Percentiles rank a stretch among this genome's conserved stretches.
Evolutionary conservation across 1,139 yeast species (phyloP).

Genomic region (Saccharomycopsis phalli): DNA sequence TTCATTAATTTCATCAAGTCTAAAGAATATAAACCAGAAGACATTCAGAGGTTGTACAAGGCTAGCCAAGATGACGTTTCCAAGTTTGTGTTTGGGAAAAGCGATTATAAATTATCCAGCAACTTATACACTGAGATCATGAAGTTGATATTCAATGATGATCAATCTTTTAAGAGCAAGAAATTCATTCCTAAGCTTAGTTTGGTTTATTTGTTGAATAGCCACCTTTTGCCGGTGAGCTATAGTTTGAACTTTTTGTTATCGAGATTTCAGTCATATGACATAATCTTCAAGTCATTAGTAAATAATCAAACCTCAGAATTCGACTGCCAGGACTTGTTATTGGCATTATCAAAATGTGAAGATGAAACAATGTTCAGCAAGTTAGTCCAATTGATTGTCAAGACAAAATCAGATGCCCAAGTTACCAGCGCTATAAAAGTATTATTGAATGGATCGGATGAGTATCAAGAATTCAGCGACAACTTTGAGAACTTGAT

Average conservation of each 20-base stretch:
- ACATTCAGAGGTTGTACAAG: constrained; percentile 6
- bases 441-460: constrained; percentile 8
- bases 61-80: constrained; percentile 1
- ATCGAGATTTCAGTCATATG: constrained; percentile 9
- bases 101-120: constrained; percentile 11
- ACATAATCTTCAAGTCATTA: constrained; percentile 9
- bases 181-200: constrained; percentile 15
- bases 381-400: constrained; percentile 8
- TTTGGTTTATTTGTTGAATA: constrained; percentile 11
- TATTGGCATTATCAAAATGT: constrained; percentile 11
- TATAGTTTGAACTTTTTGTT: constrained; percentile 10
- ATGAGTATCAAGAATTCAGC: constrained; percentile 7
- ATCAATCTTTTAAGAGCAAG: not conserved
- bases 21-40: constrained; percentile 5
- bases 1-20: constrained; percentile 14
- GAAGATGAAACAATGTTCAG: constrained; percentile 8
- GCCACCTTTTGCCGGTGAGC: constrained; percentile 12
- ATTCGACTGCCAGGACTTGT: constrained; percentile 14
- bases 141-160: constrained; percentile 3
- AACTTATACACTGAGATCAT: constrained; percentile 7
- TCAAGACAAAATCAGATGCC: constrained; percentile 10
- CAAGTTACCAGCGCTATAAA: constrained; percentile 14
- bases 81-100: constrained; percentile 4
- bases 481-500: constrained; percentile 14
- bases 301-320: constrained; percentile 9